Evolutionary conservation across 2,329 filamentous ascomycete species (phyloP).

Genomic region (Thielaviopsis euricoi): DNA sequence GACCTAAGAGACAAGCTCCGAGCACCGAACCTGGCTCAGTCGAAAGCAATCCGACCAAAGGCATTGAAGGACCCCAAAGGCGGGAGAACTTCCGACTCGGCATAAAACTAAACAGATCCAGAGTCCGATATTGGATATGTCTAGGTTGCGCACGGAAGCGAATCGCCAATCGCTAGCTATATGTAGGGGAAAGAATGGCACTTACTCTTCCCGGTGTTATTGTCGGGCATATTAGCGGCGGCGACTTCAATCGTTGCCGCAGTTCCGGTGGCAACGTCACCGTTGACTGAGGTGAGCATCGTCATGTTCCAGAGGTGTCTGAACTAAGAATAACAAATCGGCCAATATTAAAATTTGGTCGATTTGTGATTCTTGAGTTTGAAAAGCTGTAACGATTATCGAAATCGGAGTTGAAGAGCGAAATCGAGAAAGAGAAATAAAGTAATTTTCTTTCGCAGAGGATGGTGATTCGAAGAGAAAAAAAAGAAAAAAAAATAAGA

Average conservation of each 20-base stretch:
- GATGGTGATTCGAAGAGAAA: neutral
- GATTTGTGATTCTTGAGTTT: neutral
- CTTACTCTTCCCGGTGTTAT: neutral
- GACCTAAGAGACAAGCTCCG: neutral
- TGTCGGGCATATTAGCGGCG: neutral
- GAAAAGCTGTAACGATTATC: neutral
- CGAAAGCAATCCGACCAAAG: neutral
- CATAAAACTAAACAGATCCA: neutral
- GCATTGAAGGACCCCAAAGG: too few relatives aligned
- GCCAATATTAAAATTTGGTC: neutral
- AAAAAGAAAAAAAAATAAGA: neutral
- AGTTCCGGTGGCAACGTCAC: neutral
- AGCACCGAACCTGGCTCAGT: neutral
- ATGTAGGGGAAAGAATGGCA: neutral
- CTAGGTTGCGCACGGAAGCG: neutral
- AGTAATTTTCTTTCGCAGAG: neutral
- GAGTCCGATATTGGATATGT: too few relatives aligned
- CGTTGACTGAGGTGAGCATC: neutral
- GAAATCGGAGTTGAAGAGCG: neutral
- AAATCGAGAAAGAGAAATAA: neutral
- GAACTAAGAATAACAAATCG: neutral
- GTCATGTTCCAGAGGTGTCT: neutral
- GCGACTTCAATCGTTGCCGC: neutral
- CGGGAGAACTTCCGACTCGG: too few relatives aligned
- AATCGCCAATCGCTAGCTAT: neutral